Evolutionary conservation across 1,284 basidiomycete species (phyloP), one percentile per base, ranked within the genome.

Genomic region (Mycocalia duriaeana): DNA sequence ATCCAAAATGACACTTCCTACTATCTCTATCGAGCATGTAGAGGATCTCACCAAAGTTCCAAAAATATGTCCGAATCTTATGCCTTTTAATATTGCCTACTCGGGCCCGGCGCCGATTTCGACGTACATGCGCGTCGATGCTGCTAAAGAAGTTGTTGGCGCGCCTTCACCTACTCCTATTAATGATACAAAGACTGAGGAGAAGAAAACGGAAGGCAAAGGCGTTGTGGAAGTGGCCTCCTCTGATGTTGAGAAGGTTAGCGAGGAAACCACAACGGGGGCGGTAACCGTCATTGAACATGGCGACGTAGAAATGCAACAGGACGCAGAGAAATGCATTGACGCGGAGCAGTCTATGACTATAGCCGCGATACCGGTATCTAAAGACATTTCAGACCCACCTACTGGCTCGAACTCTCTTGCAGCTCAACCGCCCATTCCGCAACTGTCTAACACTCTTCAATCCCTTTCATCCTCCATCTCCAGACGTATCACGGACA

Each of bases 71-170:
- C 82, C 85, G 2, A 74, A 82, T 58, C 74, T 92, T 37, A 86
- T 92, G 82, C 89, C 89, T 2, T 91, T 91, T 55, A 79, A 85
- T 53, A 81, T 91, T 48, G 66, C 73, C 3, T 79, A 89, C 63
- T 71, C 76, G 5, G 90, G 89, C 0, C 75, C 75, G 14, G 87
- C 88, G 0, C 80, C 81, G 2, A 69, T 91, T 16, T 81, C 81
- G 4, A 84, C 83, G 4, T 91, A 83, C 63, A 82, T 91, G 61
- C 74, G 72, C 38, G 68, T 79, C 42, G 71, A 72, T 54, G 67
- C 76, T 7, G 70, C 69, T 0, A 62, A 68, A 4, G 59, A 68
- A 20, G 62, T 62, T 11, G 61, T 67, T 26, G 65, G 61, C 16
- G 63, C 63, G 8, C 61, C 70, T 16, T 35, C 35, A n/a, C 45